phyloP scores from a whole-genome alignment of 169 alveolate genomes.

The Plasmodium gonderi region DNA sequence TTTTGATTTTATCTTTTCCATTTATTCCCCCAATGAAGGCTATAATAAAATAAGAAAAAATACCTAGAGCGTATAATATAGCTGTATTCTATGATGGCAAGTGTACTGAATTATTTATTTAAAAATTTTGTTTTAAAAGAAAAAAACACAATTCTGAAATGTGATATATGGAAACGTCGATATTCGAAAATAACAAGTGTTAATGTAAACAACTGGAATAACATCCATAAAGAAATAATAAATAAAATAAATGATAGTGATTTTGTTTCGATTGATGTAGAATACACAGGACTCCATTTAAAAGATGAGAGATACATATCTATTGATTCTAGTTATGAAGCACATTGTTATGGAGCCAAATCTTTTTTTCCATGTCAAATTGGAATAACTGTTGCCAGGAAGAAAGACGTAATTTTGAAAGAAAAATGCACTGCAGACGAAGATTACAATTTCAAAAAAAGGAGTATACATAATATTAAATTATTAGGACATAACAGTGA shows the following conservation, averaged over 20 bases:
- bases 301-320: conserved; percentile 88
- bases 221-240: conserved; percentile 54
- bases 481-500: conserved; percentile 4
- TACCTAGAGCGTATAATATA: too few relatives aligned
- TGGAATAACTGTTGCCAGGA: conserved; percentile 88
- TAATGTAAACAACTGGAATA: conserved; percentile 72
- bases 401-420: conserved; percentile 5
- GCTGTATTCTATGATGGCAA: conserved; percentile 27
- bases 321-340: conserved; percentile 88
- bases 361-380: conserved; percentile 89
- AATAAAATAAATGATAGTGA: conserved; percentile 78
- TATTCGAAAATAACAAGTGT: conserved; percentile 74
- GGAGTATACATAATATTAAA: conserved; percentile 15
- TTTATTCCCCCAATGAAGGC: not conserved
- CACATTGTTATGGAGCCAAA: conserved; percentile 89
- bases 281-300: conserved; percentile 86
- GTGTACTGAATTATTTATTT: conserved; percentile 35
- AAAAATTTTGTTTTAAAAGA: conserved; percentile 68
- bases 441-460: not conserved
- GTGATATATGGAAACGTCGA: conserved; percentile 13
- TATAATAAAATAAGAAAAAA: not conserved
- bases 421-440: not conserved
- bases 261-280: conserved; percentile 86
- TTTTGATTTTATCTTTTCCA: not conserved
- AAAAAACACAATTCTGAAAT: conserved; percentile 13